Evolutionary conservation across 2,329 filamentous ascomycete species (phyloP).

Genomic region (Colletotrichum sp.): DNA sequence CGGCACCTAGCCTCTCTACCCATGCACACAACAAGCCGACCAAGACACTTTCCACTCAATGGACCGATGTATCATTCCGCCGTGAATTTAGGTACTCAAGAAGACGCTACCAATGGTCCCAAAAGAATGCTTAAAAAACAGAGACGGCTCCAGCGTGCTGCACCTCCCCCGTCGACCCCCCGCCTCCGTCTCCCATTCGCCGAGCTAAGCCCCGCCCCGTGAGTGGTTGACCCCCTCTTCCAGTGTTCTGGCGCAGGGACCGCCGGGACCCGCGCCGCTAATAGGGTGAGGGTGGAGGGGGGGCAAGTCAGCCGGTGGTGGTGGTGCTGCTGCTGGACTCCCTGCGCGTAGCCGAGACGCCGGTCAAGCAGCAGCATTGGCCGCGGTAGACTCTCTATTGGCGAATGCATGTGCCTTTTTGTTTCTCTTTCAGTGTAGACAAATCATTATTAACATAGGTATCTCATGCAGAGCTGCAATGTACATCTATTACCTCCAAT

Average conservation of each 20-base stretch:
- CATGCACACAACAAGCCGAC: background rate
- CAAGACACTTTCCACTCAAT: background rate
- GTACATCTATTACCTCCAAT: background rate
- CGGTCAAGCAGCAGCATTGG: background rate
- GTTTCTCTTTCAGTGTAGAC: background rate
- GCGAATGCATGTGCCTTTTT: background rate
- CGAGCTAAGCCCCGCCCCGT: background rate
- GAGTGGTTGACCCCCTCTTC: background rate
- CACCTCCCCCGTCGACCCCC: background rate
- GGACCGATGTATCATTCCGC: background rate
- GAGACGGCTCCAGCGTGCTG: background rate
- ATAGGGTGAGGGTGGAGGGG: background rate
- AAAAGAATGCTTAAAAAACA: background rate
- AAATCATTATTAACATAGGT: background rate
- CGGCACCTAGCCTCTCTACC: background rate
- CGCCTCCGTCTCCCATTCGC: background rate
- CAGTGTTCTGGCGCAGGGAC: background rate
- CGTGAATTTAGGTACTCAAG: background rate
- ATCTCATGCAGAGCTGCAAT: background rate
- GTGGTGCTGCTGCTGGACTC: background rate
- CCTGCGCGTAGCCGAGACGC: background rate
- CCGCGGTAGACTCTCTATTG: background rate
- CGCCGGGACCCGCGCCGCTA: background rate
- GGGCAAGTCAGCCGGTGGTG: background rate
- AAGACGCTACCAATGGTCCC: background rate